Conservation (phyloP, 2,329 filamentous ascomycete genomes). For the Ophiostoma montium region DNA sequence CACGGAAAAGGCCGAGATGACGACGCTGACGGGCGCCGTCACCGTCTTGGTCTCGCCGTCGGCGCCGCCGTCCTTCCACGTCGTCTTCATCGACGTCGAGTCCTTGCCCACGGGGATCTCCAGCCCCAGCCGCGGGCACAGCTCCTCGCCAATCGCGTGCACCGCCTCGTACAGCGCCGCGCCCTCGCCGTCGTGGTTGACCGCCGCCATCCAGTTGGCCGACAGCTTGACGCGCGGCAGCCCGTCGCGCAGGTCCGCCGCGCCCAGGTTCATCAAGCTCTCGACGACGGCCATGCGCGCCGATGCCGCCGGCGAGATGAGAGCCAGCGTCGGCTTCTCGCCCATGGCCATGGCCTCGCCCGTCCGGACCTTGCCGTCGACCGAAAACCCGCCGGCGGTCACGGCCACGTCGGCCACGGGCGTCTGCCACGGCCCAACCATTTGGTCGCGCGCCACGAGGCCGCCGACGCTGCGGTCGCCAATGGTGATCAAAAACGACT, state of each 20-base stretch:
- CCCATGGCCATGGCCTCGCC: conserved; percentile 99
- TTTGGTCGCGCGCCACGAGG: conserved; percentile 77
- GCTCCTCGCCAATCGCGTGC: conserved; percentile 78
- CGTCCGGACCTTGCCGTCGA: conserved; percentile 51
- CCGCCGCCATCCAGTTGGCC: conserved; percentile 99
- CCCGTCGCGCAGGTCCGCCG: conserved; percentile 47
- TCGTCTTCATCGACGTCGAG: conserved; percentile 97
- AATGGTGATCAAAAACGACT: conserved; percentile 94
- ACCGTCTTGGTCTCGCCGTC: conserved; percentile 53
- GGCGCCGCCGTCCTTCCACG: conserved; percentile 54
- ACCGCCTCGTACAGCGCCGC: conserved; percentile 89
- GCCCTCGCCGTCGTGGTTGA: conserved; percentile 81
- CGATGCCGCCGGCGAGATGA: conserved; percentile 81
- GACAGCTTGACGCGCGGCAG: conserved; percentile 74
- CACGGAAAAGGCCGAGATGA: conserved; percentile 80
- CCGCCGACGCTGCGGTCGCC: conserved; percentile 86
- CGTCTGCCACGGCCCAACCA: conserved; percentile 92
- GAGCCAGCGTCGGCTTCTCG: conserved; percentile 74
- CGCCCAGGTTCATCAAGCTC: conserved; percentile 82
- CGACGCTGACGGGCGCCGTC: conserved; percentile 78
- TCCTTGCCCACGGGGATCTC: conserved; percentile 96
- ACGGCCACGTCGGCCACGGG: conserved; percentile 91
- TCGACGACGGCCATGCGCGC: conserved; percentile 95
- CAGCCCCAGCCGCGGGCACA: conserved; percentile 81
- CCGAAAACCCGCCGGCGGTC: conserved; percentile 65